Conservation (phyloP, 2,329 filamentous ascomycete genomes). For the Neofusicoccum kwambonambiense region DNA sequence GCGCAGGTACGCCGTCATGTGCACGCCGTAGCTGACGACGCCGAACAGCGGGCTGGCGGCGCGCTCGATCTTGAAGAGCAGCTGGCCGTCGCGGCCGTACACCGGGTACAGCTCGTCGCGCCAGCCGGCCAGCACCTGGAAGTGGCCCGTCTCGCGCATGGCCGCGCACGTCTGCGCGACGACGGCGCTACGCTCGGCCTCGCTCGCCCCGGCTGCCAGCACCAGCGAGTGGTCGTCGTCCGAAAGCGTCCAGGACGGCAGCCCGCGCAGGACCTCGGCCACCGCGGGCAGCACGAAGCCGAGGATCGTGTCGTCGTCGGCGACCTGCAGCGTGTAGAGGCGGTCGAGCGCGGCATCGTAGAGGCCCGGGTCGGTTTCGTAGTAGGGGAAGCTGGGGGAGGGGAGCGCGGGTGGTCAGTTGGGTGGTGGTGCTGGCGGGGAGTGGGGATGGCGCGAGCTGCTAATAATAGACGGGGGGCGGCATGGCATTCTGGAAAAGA, state of each 20-base stretch:
- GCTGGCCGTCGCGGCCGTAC: slow-evolving; percentile 37
- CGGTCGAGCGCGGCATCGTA: slow-evolving; percentile 55
- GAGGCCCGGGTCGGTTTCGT: slow-evolving; percentile 56
- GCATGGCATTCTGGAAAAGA: neutral
- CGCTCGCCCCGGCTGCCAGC: slow-evolving; percentile 47
- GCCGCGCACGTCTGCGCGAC: slow-evolving; percentile 60
- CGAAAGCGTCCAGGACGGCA: slow-evolving; percentile 63
- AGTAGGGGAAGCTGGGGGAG: slow-evolving; percentile 70
- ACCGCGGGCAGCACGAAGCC: slow-evolving; percentile 63
- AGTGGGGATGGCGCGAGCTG: neutral
- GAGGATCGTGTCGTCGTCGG: slow-evolving; percentile 58
- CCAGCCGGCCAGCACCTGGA: slow-evolving; percentile 63
- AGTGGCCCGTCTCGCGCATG: slow-evolving; percentile 69
- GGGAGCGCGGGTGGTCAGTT: neutral
- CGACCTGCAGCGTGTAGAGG: slow-evolving; percentile 66
- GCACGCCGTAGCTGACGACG: slow-evolving; percentile 45
- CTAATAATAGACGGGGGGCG: neutral
- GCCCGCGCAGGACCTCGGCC: slow-evolving; percentile 55
- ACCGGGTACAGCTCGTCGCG: slow-evolving; percentile 44
- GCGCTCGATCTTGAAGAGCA: slow-evolving; percentile 44
- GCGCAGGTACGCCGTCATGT: slow-evolving; percentile 42
- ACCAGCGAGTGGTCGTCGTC: slow-evolving; percentile 60
- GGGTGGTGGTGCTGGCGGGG: neutral
- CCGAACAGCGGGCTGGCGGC: slow-evolving; percentile 44
- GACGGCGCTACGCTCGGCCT: slow-evolving; percentile 60